Base-by-base conservation (phyloP, 495 filamentous ascomycete species). In the Hypoxylon fuscum region DNA sequence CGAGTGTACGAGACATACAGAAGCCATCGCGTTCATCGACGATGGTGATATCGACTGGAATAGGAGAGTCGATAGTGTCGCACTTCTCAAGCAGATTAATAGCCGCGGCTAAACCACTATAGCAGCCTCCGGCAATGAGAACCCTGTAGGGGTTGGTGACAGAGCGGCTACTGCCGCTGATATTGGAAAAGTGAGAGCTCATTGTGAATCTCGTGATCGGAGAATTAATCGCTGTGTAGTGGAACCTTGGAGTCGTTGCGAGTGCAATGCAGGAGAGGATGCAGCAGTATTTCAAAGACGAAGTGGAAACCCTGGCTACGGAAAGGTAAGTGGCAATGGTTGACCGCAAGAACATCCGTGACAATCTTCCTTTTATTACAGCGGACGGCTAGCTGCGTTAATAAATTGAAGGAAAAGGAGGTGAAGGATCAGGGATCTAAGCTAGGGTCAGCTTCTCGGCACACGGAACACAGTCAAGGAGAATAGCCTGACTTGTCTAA, bases 21-120 rank as follows among this genome's bases (percentile, higher is more conserved):
- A 82, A 89, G 21, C 88, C 88, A 78, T 91, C 88, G 18, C 85
- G 76, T 55, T 89, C 85, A 63, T 91, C 88, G 4, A 90, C 82
- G 7, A 91, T 77, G 8, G 87, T 90, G 42, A 90, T 85, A 32
- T 88, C 76, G 15, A 90, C 62, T 0, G 81, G 76, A 29, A 86
- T 77, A 12, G 72, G 72, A 48, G 44, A 32, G 37, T 68, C 69
- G 18, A 66, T 70, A 27, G 58, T 73, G 66, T 76, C 71, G 56
- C 81, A 81, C 11, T 88, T 77, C 66, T 90, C 85, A 32, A 85
- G 70, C 2, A 90, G 74, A 55, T 86, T 86, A 48, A 89, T 63
- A 5, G 83, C 81, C 0, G 81, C 78, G 1, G 84, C 78, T 14
- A 91, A 77, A 21, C 88, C 88, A 4, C 77, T 83, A 55, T 90